These are phyloP conservation scores for Phascolomyces articulosus DNA, from an alignment of 371 early-diverging fungal genomes.

Conservation along the genomic window DNA sequence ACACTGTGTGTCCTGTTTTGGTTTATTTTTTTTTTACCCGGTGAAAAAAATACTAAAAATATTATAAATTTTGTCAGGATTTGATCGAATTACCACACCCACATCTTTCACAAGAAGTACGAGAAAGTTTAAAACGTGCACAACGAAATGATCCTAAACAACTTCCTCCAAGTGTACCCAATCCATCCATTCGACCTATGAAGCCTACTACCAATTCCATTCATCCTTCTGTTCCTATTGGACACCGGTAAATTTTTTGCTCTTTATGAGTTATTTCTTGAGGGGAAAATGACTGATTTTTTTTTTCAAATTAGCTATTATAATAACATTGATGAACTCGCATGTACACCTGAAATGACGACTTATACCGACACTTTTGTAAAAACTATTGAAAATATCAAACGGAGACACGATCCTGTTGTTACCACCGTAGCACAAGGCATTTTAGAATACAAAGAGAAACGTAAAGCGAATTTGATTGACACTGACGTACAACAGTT, in stretches of 20 bases:
- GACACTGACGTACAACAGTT: slow-evolving; percentile 91
- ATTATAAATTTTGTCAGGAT: slow-evolving; percentile 39
- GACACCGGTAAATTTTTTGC: slow-evolving; percentile 25
- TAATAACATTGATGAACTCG: slow-evolving; percentile 57
- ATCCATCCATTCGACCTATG: slow-evolving; percentile 50
- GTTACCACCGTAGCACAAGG: slow-evolving; percentile 95
- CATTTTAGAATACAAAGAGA: slow-evolving; percentile 89
- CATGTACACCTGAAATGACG: slow-evolving; percentile 72
- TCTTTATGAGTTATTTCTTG: not conserved
- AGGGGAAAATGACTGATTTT: no score
- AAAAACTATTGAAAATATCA: slow-evolving; percentile 86
- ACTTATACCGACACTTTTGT: slow-evolving; percentile 85
- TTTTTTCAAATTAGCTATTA: slow-evolving; percentile 48
- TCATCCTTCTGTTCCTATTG: slow-evolving; percentile 32
- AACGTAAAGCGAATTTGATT: slow-evolving; percentile 56
- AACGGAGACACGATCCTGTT: slow-evolving; percentile 93
- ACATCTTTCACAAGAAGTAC: slow-evolving; percentile 19
- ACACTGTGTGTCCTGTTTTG: slow-evolving; percentile 29
- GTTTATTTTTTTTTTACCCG: no score
- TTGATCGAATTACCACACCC: slow-evolving; percentile 73
- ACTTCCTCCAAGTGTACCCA: slow-evolving; percentile 67
- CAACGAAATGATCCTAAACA: slow-evolving; percentile 5
- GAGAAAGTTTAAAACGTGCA: slow-evolving; percentile 24
- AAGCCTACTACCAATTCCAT: slow-evolving; percentile 6
- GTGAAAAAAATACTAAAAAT: no score